phyloP scores from a whole-genome alignment of 148 eudicot species.

The Chenopodium formosanum region DNA sequence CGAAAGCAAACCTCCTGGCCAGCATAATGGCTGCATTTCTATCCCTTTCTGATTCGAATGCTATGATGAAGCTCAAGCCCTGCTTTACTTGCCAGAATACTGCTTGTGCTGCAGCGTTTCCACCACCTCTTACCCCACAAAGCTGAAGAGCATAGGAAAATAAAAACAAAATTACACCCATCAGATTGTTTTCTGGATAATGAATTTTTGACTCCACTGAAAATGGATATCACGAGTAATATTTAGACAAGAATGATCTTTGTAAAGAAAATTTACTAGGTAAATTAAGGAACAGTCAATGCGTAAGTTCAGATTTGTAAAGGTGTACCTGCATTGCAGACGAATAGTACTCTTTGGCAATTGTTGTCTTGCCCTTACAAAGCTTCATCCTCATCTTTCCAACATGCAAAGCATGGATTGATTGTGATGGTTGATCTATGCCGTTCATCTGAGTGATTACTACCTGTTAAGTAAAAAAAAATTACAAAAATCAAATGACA shows the following conservation, averaged over 20 bases:
- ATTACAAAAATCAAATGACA: background rate
- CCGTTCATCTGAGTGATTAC: constrained; percentile 90
- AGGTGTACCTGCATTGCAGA: constrained; percentile 79
- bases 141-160: constrained; percentile 41
- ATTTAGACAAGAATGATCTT: background rate
- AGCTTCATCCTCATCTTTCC: constrained; percentile 99
- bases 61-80: constrained; percentile 73
- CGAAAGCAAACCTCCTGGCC: constrained; percentile 90
- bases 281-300: background rate
- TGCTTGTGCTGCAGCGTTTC: constrained; percentile 97
- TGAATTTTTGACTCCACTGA: background rate
- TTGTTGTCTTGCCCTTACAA: constrained; percentile 75
- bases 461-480: constrained; percentile 50
- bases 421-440: constrained; percentile 62
- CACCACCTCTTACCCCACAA: constrained; percentile 97
- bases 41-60: constrained; percentile 88
- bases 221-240: background rate
- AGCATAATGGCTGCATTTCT: constrained; percentile 96
- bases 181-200: background rate
- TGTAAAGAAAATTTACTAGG: background rate
- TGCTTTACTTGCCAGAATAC: constrained; percentile 77
- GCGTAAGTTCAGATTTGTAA: background rate
- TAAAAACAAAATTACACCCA: background rate
- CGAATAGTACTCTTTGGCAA: constrained; percentile 88
- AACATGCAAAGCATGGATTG: constrained; percentile 79